Base-by-base conservation (phyloP, 768 basidiomycete species). In the Hypholoma fasciculare region DNA sequence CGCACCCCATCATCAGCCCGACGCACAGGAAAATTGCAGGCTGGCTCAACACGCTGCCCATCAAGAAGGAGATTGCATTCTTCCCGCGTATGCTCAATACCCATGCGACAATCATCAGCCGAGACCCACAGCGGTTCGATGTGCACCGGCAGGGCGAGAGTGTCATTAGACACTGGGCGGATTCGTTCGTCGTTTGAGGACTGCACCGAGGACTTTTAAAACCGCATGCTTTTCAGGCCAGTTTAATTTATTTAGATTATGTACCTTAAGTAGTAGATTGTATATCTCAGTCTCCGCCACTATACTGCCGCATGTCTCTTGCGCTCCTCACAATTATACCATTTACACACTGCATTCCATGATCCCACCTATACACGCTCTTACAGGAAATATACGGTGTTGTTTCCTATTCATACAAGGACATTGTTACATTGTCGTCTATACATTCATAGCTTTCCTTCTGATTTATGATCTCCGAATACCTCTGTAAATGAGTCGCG, bases 81-180 rank as follows among this genome's bases (percentile, higher is more conserved):
- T 86, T 93, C 62, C 72, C 77, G 17, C 72, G 73, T 1, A 77
- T 86, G 20, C 66, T 72, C 39, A 92, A 92, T 64, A 74, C 89
- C 26, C 92, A 94, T 71, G 89, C 80, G 4, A 75, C 83, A 56
- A 88, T 94, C 61, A 75, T 94, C 9, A 85, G 82, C 68, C 76
- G 92, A 44, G 90, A 92, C 60, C 69, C 84, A 54, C 77, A 85
- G 65, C 73, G 76, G 34, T 89, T 89, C 67, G 74, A 80, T 61
- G 61, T 71, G 12, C 88, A 92, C 63, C 71, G 77, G 38, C 67
- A 72, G 39, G 92, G 92, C 16, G 84, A 86, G 66, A 82, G 83
- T 37, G 80, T 92, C 3, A 50, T 94, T 36, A 78, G 81, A 59
- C 88, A 92, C 68, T 90, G 89, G 87, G 88, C 87, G 8, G 79